Evolutionary conservation across 345 rosid genomes (phyloP), one percentile per base, ranked within the genome.

Genomic region (Camelina sativa): DNA sequence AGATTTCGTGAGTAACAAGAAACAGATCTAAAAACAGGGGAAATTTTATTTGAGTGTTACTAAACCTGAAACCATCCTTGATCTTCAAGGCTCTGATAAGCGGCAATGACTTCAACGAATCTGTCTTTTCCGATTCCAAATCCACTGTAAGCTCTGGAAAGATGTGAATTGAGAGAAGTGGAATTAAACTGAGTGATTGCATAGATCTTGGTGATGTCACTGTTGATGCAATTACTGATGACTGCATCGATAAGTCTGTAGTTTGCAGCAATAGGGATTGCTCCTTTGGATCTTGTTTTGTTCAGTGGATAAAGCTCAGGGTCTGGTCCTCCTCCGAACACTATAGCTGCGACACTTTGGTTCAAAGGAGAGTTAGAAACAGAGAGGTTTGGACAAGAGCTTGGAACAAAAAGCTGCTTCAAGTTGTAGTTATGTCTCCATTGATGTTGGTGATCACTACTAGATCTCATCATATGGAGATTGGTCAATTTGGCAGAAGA

Each of bases 171-270:
- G 65, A 93, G 92, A 73, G 87, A 87, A 73, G 93, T 87, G n/a
- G 98, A 93, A 50, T 93, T 90, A 83, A 89, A 85, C 51, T 89
- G 98, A 20, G 98, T 91, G 58, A 91, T 75, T 53, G 97, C 93
- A 71, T 93, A 90, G 58, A 93, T 89, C 76, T 88, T 90, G 76
- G 82, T 84, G 41, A 93, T 89, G 86, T 85, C 83, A 71, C 97
- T 91, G 67, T 87, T 87, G 63, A 93, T 89, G 84, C 97, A 93
- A 64, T 93, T 93, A 84, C 98, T 89, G 16, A 89, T 81, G 48
- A 87, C 98, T 35, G 84, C 86, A 81, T 93, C 98, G 15, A 93
- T 80, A 23, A 93, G 87, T 57, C 93, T 89, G 48, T 88, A 91
- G 46, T 86, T 89, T 30, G 88, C 95, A 23, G 89, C 90, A 22